Conservation (phyloP, 2,329 filamentous ascomycete genomes). For the Gaeumannomyces sp. region DNA sequence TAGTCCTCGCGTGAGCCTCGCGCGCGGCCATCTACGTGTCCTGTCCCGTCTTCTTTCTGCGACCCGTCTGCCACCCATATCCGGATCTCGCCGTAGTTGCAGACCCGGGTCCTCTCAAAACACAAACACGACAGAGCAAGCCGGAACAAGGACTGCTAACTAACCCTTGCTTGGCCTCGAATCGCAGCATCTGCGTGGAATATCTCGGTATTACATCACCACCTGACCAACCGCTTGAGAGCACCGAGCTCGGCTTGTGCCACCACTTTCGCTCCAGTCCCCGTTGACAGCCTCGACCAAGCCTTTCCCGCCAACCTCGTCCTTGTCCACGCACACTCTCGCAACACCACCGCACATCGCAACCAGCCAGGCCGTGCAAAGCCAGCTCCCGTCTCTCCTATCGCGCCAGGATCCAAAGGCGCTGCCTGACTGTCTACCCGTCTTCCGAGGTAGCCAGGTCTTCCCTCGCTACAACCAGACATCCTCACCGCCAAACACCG, state of each 20-base stretch:
- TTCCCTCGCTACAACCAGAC: conserved; percentile 16
- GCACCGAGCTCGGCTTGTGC: not conserved
- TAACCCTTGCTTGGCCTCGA: not conserved
- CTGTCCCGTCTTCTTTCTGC: not conserved
- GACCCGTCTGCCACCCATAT: not conserved
- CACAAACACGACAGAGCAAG: not conserved
- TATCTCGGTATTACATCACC: not conserved
- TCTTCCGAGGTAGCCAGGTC: not conserved
- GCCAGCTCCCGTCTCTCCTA: not conserved
- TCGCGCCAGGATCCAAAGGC: not conserved
- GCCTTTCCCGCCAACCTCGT: not conserved
- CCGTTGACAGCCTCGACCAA: not conserved
- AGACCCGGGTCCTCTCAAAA: not conserved
- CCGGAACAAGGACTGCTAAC: not conserved
- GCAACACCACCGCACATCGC: too few relatives aligned
- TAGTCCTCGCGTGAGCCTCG: not conserved
- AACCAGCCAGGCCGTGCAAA: not conserved
- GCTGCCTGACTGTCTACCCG: not conserved
- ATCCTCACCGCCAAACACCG: conserved; percentile 58
- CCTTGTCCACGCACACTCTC: not conserved
- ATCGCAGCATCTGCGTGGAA: not conserved
- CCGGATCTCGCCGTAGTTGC: too few relatives aligned
- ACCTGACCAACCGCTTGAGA: not conserved
- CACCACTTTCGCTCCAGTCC: not conserved
- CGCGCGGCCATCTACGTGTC: not conserved